A percentile compares a stretch with the other conserved stretches of the same genome.
These are phyloP conservation scores for Stylonectria norvegica DNA, from an alignment of 2,329 filamentous ascomycete species.

Conservation along the genomic window DNA sequence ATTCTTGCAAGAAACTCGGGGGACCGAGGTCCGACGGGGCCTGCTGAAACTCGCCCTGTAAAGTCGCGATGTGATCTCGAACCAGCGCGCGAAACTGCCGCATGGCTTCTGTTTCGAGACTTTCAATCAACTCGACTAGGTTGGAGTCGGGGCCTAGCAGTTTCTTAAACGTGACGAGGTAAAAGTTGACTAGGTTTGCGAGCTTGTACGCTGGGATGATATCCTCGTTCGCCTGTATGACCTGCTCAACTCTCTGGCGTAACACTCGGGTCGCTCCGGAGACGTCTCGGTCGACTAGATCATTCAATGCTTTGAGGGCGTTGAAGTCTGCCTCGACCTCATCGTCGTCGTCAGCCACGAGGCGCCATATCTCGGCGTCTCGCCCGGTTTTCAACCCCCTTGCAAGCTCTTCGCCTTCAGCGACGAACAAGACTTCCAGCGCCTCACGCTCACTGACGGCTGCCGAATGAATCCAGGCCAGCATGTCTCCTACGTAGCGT, in stretches of 20 bases:
- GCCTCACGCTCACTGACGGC: conserved; percentile 92
- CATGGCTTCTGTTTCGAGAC: conserved; percentile 72
- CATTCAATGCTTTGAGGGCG: conserved; percentile 73
- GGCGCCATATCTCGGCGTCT: conserved; percentile 80
- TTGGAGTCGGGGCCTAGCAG: conserved; percentile 68
- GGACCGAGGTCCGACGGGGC: conserved; percentile 70
- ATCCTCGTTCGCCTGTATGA: conserved; percentile 89
- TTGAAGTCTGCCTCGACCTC: conserved; percentile 63
- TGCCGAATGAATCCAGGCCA: conserved; percentile 93
- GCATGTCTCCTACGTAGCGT: conserved; percentile 93
- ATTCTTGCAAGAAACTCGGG: conserved; percentile 76
- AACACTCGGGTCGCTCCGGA: conserved; percentile 77
- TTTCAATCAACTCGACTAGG: conserved; percentile 65
- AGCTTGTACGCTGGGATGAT: conserved; percentile 85
- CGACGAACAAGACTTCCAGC: conserved; percentile 85
- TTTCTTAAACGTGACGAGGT: conserved; percentile 78
- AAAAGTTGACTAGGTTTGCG: conserved; percentile 85
- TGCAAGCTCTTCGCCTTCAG: conserved; percentile 83
- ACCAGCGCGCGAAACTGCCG: conserved; percentile 79
- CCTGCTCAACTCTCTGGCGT: conserved; percentile 85
- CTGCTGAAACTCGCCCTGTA: conserved; percentile 69
- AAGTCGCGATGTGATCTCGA: conserved; percentile 71
- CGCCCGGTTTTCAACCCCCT: conserved; percentile 76
- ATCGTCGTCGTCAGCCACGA: conserved; percentile 56
- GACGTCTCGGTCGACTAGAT: conserved; percentile 83